Base-by-base conservation (phyloP, 176 grass and related monocot species). In the Raddia distichophylla region DNA sequence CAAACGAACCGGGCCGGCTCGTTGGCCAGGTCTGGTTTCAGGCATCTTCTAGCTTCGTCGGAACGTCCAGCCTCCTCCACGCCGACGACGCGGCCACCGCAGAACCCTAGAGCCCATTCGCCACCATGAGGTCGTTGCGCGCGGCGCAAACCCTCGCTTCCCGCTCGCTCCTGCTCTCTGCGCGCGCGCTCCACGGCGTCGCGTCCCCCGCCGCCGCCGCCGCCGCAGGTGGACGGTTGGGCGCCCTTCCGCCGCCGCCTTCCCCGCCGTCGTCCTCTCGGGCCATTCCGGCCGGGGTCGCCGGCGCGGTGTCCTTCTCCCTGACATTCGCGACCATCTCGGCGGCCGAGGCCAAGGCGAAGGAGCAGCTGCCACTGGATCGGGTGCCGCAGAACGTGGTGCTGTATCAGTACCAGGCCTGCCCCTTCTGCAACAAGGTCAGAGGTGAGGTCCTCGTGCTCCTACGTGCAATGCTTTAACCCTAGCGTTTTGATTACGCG, bases 371-470 rank as follows among this genome's bases (percentile, higher is more conserved):
- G 20, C 73, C 83, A 32, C 14, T 54, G 13, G 86, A 94, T 82
- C 86, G 89, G 33, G 32, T 97, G 35, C 92, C 90, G 43, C 91
- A 89, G 69, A 87, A 86, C 55, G 90, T 94, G 47, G 90, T 97
- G 54, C 80, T 97, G n/a, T 97, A 97, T 82, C 95, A 97, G 77
- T 97, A 97, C 73, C 87, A 97, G 83, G 95, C 90, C 1, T 97
- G 95, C 83, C 95, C 95, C 64, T 97, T 97, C 87, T 97, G 95
- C 78, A 97, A 97, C 77, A 97, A 97, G 88, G 95, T 97, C 75
- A 89, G 93, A 97, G 95, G 92, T 97, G 64, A 81, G 77, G n/a
- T 47, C 13, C 14, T 22, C 47, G 27, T 70, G 20, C 54, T 34
- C 53, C 54, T 34, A 40, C 40, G n/a, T n/a, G 48, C 20, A 9